phyloP scores from a whole-genome alignment of 2,329 filamentous ascomycete genomes.

The Triangularia setosa region DNA sequence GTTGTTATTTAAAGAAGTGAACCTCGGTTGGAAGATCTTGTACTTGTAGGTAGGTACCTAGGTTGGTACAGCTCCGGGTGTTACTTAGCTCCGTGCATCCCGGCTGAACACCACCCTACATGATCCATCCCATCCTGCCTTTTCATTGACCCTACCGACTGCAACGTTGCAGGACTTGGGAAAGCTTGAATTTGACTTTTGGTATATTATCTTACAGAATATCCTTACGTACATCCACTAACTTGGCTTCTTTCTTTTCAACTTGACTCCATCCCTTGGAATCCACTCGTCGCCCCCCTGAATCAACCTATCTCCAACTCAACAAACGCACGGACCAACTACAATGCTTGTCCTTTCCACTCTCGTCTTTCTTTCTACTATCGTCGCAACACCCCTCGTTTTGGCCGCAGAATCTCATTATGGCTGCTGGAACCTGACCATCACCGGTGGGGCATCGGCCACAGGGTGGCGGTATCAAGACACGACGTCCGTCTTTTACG shows the following conservation, averaged over 20 bases:
- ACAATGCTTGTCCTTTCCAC: not conserved
- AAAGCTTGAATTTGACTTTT: not conserved
- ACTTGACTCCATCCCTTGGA: not conserved
- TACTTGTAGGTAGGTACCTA: not conserved
- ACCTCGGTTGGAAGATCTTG: not conserved
- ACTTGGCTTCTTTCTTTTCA: not conserved
- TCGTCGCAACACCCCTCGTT: not conserved
- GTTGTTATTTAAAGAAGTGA: not conserved
- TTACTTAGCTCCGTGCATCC: not conserved
- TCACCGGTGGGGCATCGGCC: not conserved
- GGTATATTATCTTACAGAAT: not conserved
- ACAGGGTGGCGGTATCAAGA: conserved; percentile 3
- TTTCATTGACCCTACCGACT: not conserved
- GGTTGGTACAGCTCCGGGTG: not conserved
- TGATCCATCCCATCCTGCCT: not conserved
- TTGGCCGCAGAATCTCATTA: not conserved
- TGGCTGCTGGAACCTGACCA: conserved; percentile 3
- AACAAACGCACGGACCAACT: not conserved
- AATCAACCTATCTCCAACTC: not conserved
- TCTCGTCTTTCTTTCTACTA: not conserved
- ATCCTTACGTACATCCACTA: not conserved
- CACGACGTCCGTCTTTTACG: not conserved
- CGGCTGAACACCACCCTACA: not conserved
- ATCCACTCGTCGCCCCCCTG: not conserved
- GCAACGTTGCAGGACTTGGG: not conserved